Evolutionary conservation across 495 filamentous ascomycete genomes (phyloP), one percentile per base, ranked within the genome.

Genomic region (Apodospora peruviana): DNA sequence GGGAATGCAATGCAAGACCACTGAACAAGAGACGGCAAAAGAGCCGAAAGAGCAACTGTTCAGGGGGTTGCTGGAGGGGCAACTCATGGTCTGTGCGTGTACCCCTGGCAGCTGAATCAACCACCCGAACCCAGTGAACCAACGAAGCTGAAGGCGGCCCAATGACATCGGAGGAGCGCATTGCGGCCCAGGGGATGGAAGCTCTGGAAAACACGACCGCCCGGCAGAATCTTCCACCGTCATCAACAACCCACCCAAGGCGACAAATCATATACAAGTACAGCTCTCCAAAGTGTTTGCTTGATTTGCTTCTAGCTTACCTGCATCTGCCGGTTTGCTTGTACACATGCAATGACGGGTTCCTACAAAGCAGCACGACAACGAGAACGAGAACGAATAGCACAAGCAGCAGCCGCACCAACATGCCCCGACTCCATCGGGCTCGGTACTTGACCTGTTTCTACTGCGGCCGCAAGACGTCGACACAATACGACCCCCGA

Each of bases 391-490:
- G n/a, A n/a, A n/a, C n/a, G n/a, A n/a, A n/a, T n/a, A n/a, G n/a
- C n/a, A n/a, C 18, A 23, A 17, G n/a, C 48, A 18, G 22, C 18
- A 32, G 25, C 36, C 36, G 5, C 4, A 39, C 17, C 48, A 59
- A 41, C 20, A 68, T 68, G 65, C 51, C 62, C 34, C 57, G 53
- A 43, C 51, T 64, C 42, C 40, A 52, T 20, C 44, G 65, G 9
- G 51, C 48, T 9, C 55, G 59, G 43, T 63, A 67, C 44, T 61
- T 91, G 45, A 70, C 72, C 39, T 93, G 88, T 72, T 89, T 89
- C 69, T 90, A 88, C 60, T 93, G 88, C 63, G 82, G 83, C 57
- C 63, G 65, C 62, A 80, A 71, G 52, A 83, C 84, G 21, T 67
- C 73, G 16, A 71, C 79, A 35, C 66, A 67, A 45, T 73, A 75